Evolutionary conservation across 345 rosid species (phyloP).

Genomic region (Balakata baccata): DNA sequence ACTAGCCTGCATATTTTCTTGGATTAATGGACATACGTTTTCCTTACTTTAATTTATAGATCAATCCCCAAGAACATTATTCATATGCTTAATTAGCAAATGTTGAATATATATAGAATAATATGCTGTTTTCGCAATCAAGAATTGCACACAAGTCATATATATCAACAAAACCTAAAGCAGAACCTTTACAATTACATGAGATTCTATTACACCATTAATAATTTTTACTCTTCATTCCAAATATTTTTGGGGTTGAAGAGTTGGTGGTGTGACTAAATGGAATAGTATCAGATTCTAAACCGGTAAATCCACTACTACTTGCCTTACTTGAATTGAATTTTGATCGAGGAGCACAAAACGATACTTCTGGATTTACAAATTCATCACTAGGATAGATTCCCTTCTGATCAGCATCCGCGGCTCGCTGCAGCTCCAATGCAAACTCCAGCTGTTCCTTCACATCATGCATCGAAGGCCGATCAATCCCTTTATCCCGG

Average conservation of each 20-base stretch:
- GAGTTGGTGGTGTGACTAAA: background rate
- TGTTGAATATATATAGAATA: no score
- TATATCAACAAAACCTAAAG: no score
- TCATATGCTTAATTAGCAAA: no score
- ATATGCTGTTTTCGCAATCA: no score
- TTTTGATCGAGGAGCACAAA: background rate
- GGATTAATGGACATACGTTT: no score
- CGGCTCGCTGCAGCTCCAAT: constrained; percentile 12
- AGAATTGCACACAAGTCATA: no score
- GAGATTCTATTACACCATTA: no score
- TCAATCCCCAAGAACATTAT: no score
- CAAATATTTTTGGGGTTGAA: background rate
- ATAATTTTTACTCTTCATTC: background rate
- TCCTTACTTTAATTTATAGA: no score
- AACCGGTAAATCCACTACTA: background rate
- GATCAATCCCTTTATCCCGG: background rate
- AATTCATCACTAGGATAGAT: background rate
- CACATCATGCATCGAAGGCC: constrained; percentile 18
- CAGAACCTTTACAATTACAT: no score
- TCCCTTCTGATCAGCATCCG: constrained; percentile 8
- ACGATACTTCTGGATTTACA: constrained; percentile 6
- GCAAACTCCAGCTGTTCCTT: constrained; percentile 10
- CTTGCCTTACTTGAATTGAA: background rate
- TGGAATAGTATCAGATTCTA: background rate
- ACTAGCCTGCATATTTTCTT: no score